A percentile compares a stretch with the other conserved stretches of the same genome.
Conservation (phyloP, 2,329 filamentous ascomycete species). For the Akanthomyces uredinophilus region DNA sequence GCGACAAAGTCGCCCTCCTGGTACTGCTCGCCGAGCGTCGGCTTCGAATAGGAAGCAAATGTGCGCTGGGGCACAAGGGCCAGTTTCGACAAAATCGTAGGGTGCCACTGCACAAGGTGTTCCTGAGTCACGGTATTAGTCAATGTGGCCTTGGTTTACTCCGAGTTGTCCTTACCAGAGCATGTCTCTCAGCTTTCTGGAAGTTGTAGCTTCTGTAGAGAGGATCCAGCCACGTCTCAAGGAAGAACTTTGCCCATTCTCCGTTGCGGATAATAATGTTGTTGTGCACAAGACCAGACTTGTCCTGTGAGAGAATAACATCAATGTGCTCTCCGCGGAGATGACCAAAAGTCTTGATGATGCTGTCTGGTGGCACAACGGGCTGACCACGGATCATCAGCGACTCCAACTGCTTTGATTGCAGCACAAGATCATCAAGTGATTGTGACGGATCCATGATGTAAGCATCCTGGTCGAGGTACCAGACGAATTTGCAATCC, state of each 20-base stretch:
- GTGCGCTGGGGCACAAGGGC: constrained; percentile 81
- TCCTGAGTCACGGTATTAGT: constrained; percentile 49
- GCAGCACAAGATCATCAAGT: constrained; percentile 67
- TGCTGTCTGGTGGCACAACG: constrained; percentile 90
- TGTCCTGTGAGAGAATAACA: constrained; percentile 79
- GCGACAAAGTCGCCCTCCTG: constrained; percentile 81
- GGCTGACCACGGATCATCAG: constrained; percentile 81
- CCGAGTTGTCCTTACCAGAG: constrained; percentile 57
- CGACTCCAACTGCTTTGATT: constrained; percentile 60
- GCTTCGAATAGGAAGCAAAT: constrained; percentile 71
- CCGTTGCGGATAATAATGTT: constrained; percentile 79
- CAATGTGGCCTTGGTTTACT: background rate
- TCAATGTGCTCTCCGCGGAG: constrained; percentile 74
- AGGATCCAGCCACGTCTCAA: constrained; percentile 95
- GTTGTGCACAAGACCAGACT: constrained; percentile 66
- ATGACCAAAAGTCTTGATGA: constrained; percentile 89
- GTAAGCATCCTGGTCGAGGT: constrained; percentile 75
- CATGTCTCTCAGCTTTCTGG: constrained; percentile 88
- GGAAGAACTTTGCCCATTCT: constrained; percentile 86
- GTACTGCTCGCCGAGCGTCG: constrained; percentile 58
- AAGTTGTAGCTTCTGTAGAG: constrained; percentile 94
- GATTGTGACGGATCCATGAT: constrained; percentile 78
- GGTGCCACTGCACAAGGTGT: constrained; percentile 93
- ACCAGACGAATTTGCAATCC: constrained; percentile 77
- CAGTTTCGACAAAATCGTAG: constrained; percentile 85